phyloP scores from a whole-genome alignment of 495 filamentous ascomycete species.

The Tuber borchii region DNA sequence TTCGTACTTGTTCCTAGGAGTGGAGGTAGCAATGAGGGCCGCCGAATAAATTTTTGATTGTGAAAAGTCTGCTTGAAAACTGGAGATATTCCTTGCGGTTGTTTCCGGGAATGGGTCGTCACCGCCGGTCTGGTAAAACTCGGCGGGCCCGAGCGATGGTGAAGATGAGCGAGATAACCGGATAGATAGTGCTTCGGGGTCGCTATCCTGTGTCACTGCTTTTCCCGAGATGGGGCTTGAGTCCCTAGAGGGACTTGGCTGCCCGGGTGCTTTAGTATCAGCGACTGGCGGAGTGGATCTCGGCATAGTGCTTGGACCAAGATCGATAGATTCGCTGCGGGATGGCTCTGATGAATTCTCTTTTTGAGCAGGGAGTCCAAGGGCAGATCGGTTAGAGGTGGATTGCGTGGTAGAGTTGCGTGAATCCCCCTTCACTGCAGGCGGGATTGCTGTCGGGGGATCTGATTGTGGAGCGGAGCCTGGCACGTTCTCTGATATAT shows the following conservation, averaged over 20 bases:
- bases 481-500: neutral
- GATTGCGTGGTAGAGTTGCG: neutral
- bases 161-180: constrained; percentile 9
- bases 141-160: constrained; percentile 10
- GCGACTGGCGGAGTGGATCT: neutral
- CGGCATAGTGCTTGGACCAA: neutral
- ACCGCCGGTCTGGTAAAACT: constrained; percentile 9
- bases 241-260: neutral
- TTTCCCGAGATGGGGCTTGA: constrained; percentile 1
- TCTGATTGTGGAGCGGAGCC: neutral
- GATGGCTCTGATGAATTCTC: neutral
- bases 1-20: constrained; percentile 19
- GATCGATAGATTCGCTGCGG: neutral
- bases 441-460: neutral
- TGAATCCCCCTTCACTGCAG: neutral
- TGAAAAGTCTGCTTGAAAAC: neutral
- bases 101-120: constrained; percentile 19
- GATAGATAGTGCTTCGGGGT: neutral
- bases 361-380: neutral
- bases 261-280: neutral
- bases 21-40: constrained; percentile 24
- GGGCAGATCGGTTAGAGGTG: neutral
- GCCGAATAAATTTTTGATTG: constrained; percentile 3
- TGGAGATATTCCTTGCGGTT: constrained; percentile 3
- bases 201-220: neutral